A percentile compares a stretch with the other conserved stretches of the same genome.
These are phyloP conservation scores for Globisporangium uncinulatum DNA, from an alignment of 352 stramenopile genomes.

Conservation along the genomic window DNA sequence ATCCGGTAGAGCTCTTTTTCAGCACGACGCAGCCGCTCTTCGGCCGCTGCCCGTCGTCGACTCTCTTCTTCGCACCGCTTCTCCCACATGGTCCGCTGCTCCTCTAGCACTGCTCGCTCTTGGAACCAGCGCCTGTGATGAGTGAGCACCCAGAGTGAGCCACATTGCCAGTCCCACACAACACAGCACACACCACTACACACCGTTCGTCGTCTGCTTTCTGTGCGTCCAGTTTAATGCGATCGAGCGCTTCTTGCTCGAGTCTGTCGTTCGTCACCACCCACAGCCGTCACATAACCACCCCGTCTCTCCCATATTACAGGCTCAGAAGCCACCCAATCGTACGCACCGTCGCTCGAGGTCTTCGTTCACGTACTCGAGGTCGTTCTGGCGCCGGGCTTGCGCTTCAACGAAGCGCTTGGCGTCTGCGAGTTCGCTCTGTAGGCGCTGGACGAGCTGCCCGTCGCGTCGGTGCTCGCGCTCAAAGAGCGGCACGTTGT, in stretches of 20 bases:
- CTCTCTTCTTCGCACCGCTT: conserved; percentile 73
- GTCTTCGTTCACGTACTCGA: conserved; percentile 86
- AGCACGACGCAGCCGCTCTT: conserved; percentile 72
- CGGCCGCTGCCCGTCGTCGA: conserved; percentile 55
- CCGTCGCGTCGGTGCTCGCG: conserved; percentile 82
- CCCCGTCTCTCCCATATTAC: not conserved
- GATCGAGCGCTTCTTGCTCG: conserved; percentile 79
- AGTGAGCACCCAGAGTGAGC: not conserved
- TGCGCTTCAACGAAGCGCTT: conserved; percentile 83
- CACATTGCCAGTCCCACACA: not conserved
- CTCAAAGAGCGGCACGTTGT: conserved; percentile 81
- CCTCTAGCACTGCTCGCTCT: conserved; percentile 52
- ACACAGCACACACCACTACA: conserved; percentile 4
- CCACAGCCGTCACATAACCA: not conserved
- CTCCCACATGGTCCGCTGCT: conserved; percentile 65
- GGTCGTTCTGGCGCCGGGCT: conserved; percentile 74
- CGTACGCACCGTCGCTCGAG: conserved; percentile 53
- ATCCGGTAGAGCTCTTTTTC: conserved; percentile 88
- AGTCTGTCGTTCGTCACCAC: conserved; percentile 18
- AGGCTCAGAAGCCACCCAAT: not conserved
- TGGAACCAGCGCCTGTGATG: conserved; percentile 51
- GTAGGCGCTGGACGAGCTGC: conserved; percentile 75
- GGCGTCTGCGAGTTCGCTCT: conserved; percentile 79
- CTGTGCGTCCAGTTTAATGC: conserved; percentile 75
- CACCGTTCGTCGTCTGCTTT: conserved; percentile 82